Conservation (phyloP, 352 stramenopile genomes). For the Pythium rhizo-oryzae region DNA sequence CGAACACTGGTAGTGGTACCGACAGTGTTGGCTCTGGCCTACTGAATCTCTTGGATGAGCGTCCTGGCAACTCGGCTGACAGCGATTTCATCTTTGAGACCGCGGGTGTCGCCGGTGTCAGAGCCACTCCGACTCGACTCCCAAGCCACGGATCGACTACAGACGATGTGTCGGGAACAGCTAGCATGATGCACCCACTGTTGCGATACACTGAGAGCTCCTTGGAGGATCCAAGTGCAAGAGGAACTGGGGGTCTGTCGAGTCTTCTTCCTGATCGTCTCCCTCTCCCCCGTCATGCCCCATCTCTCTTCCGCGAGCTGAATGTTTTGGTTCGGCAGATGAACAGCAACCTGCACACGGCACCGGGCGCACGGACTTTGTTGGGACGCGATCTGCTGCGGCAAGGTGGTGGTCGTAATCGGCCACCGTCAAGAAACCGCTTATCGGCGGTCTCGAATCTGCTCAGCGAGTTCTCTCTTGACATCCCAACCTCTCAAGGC, state of each 20-base stretch:
- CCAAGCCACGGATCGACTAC: background rate
- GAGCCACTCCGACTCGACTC: background rate
- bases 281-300: constrained; percentile 64
- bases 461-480: constrained; percentile 82
- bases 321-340: constrained; percentile 79
- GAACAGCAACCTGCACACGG: constrained; percentile 61
- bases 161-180: constrained; percentile 1
- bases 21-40: constrained; percentile 21
- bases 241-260: constrained; percentile 10
- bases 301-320: constrained; percentile 66
- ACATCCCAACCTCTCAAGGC: constrained; percentile 61
- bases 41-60: constrained; percentile 25
- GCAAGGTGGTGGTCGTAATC: constrained; percentile 43
- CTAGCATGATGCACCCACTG: constrained; percentile 24
- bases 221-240: constrained; percentile 12
- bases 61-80: constrained; percentile 2
- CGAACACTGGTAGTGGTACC: background rate
- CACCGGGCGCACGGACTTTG: constrained; percentile 28
- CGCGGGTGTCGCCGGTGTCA: constrained; percentile 5
- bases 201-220: constrained; percentile 15
- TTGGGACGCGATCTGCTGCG: constrained; percentile 52
- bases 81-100: constrained; percentile 39
- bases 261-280: constrained; percentile 40
- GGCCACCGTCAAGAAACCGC: constrained; percentile 63
- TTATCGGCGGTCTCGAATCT: constrained; percentile 76